These are phyloP conservation scores for Xenosphaeropsis pyriputrescens DNA, from an alignment of 2,329 filamentous ascomycete genomes.

Conservation along the genomic window DNA sequence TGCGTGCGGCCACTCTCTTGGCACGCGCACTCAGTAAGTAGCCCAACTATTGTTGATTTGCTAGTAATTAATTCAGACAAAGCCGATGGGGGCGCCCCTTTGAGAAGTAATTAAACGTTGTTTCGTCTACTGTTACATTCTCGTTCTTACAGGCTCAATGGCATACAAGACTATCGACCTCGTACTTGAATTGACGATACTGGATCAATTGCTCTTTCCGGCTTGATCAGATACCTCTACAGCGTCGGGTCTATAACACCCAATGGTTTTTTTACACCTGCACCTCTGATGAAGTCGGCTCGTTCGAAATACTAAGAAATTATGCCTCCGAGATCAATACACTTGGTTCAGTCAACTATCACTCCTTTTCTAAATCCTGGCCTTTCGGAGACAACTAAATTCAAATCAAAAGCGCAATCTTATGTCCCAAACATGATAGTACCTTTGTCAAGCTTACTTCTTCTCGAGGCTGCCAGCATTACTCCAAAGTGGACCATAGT, in stretches of 20 bases:
- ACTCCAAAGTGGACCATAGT: no score
- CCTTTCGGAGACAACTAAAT: constrained; percentile 3
- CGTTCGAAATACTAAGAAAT: not conserved
- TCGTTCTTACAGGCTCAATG: constrained; percentile 5
- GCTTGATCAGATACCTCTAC: constrained; percentile 4
- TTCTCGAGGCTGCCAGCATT: no score
- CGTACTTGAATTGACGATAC: no score
- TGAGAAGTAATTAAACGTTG: constrained; percentile 9
- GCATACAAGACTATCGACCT: no score
- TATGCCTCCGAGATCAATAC: no score
- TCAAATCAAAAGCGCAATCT: constrained; percentile 3
- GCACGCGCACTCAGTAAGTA: constrained; percentile 38
- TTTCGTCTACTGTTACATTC: constrained; percentile 4
- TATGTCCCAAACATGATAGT: no score
- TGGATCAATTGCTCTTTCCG: constrained; percentile 1
- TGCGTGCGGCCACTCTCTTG: constrained; percentile 46
- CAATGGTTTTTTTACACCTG: constrained; percentile 1
- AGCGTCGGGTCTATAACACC: constrained; percentile 1
- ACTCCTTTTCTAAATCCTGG: not conserved
- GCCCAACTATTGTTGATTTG: constrained; percentile 18
- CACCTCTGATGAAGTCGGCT: not conserved
- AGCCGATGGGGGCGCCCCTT: constrained; percentile 4
- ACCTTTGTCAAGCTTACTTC: no score
- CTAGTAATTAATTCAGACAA: no score
- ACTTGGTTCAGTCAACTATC: no score